Evolutionary conservation across 768 basidiomycete species (phyloP).

Genomic region (Coprinellus micaceus): DNA sequence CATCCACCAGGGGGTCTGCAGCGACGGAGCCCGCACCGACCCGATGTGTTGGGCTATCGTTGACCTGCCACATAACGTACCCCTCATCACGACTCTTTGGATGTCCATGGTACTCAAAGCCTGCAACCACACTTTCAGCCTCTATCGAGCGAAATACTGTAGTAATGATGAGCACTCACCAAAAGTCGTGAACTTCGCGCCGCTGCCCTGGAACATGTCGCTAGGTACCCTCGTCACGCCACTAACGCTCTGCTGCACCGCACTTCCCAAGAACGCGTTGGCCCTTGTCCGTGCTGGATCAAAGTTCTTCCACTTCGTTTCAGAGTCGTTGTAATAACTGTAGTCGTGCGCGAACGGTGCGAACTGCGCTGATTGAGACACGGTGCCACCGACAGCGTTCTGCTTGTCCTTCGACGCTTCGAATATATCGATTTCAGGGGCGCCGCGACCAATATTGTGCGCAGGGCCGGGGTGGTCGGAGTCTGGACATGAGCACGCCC

Average conservation of each 20-base stretch:
- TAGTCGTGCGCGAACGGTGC: conserved; percentile 52
- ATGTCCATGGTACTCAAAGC: conserved; percentile 75
- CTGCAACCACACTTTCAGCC: conserved; percentile 27
- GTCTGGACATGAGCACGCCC: conserved; percentile 71
- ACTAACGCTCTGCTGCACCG: conserved; percentile 58
- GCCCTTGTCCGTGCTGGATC: conserved; percentile 29
- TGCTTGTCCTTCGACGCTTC: conserved; percentile 70
- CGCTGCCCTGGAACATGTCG: conserved; percentile 57
- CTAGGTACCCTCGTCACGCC: conserved; percentile 43
- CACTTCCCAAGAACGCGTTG: conserved; percentile 47
- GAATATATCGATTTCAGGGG: conserved; percentile 81
- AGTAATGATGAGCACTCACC: conserved; percentile 28
- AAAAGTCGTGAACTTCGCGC: conserved; percentile 45
- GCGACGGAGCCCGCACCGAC: conserved; percentile 53
- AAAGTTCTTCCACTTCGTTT: conserved; percentile 31
- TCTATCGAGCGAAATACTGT: too few species aligned
- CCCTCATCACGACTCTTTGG: conserved; percentile 51
- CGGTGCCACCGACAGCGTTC: conserved; percentile 42
- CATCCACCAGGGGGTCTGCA: conserved; percentile 41
- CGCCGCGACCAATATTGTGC: conserved; percentile 53
- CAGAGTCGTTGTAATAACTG: conserved; percentile 29
- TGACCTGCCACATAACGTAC: conserved; percentile 73
- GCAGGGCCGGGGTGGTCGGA: conserved; percentile 77
- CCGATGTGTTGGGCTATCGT: conserved; percentile 46
- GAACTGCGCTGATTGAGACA: conserved; percentile 75